Base-by-base conservation (phyloP, 352 stramenopile species). In the Pythium diclinum region DNA sequence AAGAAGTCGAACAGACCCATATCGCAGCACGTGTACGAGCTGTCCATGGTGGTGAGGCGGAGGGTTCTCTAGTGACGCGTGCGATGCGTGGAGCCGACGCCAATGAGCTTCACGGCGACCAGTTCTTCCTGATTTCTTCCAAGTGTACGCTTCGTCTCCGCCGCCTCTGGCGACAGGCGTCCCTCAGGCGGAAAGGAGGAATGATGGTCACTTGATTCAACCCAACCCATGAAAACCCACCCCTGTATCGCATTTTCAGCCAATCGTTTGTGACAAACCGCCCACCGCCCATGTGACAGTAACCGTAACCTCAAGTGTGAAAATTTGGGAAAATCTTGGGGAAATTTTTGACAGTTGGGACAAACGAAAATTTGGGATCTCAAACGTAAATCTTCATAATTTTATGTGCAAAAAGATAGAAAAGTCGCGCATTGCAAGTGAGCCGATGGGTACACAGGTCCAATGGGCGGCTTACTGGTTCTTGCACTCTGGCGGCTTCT, bases 401-500 rank as follows among this genome's bases (percentile, higher is more conserved):
- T 65, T 70, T 70, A 70, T 70, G 58, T 70, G 64, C 64, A 70
- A 70, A 70, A 62, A 65, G 52, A 65, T 57, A 62, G 49, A 59
- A 55, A 61, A 62, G 6, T 17, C 30, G 38, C 30, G 53, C 38
- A 38, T 38, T 38, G 33, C 33, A 38, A 28, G 25, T 28, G 25
- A 28, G 25, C 25, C 25, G 33, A 47, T 47, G 38, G 38, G 38
- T 47, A 53, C 11, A 53, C n/a, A 3, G 44, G 25, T 28, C 14
- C 28, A 36, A n/a, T 16, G 9, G 16, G 1, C 14, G 9, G n/a
- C 13, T 91, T 89, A 94, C 75, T 94, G 86, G 76, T 94, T 94
- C 78, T 94, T 94, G 81, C 86, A 94, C 81, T 94, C 86, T 52
- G 83, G 83, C 42, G 86, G 86, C 74, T 94, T 92, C 75, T 94